Evolutionary conservation across 352 stramenopile species (phyloP).

Genomic region (Phytophthora pinifolia): DNA sequence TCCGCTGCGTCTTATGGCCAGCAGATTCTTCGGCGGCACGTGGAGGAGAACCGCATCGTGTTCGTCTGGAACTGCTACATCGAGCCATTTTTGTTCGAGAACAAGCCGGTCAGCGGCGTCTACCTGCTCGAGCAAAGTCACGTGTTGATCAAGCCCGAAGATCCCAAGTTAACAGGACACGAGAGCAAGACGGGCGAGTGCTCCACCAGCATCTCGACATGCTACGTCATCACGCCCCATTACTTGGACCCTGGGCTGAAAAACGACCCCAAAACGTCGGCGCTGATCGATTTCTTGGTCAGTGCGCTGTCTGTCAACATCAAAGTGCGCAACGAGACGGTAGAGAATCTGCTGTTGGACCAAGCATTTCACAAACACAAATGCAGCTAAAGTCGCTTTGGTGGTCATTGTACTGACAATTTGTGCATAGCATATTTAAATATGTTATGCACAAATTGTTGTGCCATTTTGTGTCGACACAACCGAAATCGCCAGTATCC

Average conservation of each 20-base stretch:
- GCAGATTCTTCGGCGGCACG: slow-evolving; percentile 55
- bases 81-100: slow-evolving; percentile 51
- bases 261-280: slow-evolving; percentile 25
- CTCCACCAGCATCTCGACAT: slow-evolving; percentile 50
- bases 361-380: slow-evolving; percentile 22
- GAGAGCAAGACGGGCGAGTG: slow-evolving; percentile 19
- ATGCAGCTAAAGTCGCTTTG: not conserved
- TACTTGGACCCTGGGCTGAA: slow-evolving; percentile 32
- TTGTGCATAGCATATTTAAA: no score
- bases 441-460: no score
- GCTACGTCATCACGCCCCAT: slow-evolving; percentile 50
- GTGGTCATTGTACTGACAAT: not conserved
- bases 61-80: slow-evolving; percentile 59
- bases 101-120: slow-evolving; percentile 37
- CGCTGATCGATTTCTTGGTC: slow-evolving; percentile 46
- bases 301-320: slow-evolving; percentile 37
- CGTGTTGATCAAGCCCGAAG: slow-evolving; percentile 46
- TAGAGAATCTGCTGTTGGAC: slow-evolving; percentile 46
- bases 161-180: slow-evolving; percentile 8
- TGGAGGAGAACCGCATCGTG: slow-evolving; percentile 54
- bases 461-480: no score
- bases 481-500: no score
- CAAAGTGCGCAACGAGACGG: slow-evolving; percentile 34
- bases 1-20: slow-evolving; percentile 48
- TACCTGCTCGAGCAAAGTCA: slow-evolving; percentile 57